A percentile compares a stretch with the other conserved stretches of the same genome.
Conservation (phyloP, 2,329 filamentous ascomycete genomes). For the Pseudogymnoascus sp. region DNA sequence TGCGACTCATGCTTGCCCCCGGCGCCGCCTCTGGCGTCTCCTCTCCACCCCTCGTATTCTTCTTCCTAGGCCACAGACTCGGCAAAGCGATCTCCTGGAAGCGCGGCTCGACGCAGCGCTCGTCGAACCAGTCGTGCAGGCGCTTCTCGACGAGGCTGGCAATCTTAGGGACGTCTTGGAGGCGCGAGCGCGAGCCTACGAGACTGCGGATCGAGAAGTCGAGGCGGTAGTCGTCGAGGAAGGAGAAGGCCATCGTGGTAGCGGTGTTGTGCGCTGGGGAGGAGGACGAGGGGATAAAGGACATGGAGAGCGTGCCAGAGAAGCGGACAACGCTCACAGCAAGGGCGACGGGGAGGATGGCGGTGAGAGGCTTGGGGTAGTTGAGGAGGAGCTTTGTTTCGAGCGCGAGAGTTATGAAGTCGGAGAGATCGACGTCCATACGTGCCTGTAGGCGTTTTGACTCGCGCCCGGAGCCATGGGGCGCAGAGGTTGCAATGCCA, state of each 20-base stretch:
- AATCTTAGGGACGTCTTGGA: conserved; percentile 84
- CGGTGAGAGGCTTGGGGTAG: conserved; percentile 82
- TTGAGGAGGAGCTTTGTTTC: conserved; percentile 93
- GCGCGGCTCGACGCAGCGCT: conserved; percentile 73
- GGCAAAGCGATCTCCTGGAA: conserved; percentile 83
- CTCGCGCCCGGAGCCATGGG: conserved; percentile 24
- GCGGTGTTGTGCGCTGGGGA: conserved; percentile 59
- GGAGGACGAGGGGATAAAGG: conserved; percentile 66
- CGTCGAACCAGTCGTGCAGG: conserved; percentile 80
- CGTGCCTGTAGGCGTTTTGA: conserved; percentile 73
- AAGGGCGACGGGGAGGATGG: conserved; percentile 83
- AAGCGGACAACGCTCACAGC: conserved; percentile 89
- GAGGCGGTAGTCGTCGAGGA: conserved; percentile 78
- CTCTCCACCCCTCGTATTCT: conserved; percentile 68
- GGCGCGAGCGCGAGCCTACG: conserved; percentile 66
- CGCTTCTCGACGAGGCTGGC: conserved; percentile 73
- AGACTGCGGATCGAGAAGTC: conserved; percentile 75
- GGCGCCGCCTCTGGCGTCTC: conserved; percentile 36
- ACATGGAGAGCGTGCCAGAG: conserved; percentile 87
- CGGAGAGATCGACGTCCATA: conserved; percentile 94
- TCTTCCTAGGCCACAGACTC: conserved; percentile 74
- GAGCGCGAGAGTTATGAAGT: conserved; percentile 88
- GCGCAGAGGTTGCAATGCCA: conserved; percentile 36
- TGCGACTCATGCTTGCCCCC: conserved; percentile 40
- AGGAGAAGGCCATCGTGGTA: conserved; percentile 91